phyloP scores from a whole-genome alignment of 306 rosid species.

The Fagus crenata region DNA sequence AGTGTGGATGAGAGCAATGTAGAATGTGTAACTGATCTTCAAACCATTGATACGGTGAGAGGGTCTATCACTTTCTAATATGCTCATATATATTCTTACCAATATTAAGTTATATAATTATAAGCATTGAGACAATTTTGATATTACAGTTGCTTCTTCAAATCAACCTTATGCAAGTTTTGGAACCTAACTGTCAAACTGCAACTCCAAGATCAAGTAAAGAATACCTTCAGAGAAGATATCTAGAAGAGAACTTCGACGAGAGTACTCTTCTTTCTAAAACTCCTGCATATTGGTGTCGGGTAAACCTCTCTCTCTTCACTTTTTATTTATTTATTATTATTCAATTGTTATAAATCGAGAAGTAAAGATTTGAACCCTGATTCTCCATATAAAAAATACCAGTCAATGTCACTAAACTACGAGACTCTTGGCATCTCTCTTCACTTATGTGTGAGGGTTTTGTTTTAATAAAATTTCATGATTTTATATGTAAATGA shows the following conservation, averaged over 20 bases:
- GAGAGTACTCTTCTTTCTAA: not conserved
- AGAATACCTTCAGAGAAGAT: constrained; percentile 20
- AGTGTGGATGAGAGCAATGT: constrained; percentile 23
- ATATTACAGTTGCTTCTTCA: constrained; percentile 22
- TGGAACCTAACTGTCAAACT: constrained; percentile 30
- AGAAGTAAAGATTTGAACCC: too few species aligned
- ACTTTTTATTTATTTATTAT: too few species aligned
- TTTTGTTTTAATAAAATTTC: not conserved
- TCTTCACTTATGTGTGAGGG: not conserved
- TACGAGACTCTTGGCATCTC: too few species aligned
- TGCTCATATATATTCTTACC: not conserved
- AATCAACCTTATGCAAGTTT: constrained; percentile 26
- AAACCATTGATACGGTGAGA: constrained; percentile 25
- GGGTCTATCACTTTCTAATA: not conserved
- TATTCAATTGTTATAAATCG: too few species aligned
- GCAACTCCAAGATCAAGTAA: constrained; percentile 21
- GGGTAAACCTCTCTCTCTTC: constrained; percentile 1
- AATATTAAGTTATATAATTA: not conserved
- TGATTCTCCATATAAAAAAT: too few species aligned
- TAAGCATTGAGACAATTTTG: not conserved
- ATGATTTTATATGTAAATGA: too few species aligned
- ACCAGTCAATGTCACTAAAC: too few species aligned
- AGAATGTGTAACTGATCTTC: constrained; percentile 20
- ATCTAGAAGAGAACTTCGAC: constrained; percentile 8
- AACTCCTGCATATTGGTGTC: constrained; percentile 23